phyloP scores from a whole-genome alignment of 2,329 filamentous ascomycete species.

The Talaromyces verruculosus region DNA sequence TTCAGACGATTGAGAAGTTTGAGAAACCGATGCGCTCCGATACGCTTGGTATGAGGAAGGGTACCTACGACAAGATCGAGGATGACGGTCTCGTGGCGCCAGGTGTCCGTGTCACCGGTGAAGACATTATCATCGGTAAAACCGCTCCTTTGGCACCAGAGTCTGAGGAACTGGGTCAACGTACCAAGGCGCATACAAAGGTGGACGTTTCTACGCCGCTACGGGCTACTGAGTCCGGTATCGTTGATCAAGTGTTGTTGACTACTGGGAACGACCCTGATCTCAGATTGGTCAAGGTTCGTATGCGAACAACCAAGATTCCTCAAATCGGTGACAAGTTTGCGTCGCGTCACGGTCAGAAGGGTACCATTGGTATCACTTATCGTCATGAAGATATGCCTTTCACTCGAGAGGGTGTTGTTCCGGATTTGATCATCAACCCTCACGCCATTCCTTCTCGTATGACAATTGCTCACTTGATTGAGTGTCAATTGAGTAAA shows the following conservation, averaged over 20 bases:
- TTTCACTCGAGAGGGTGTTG: slow-evolving; percentile 86
- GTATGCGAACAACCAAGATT: slow-evolving; percentile 94
- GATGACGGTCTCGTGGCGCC: slow-evolving; percentile 94
- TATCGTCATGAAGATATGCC: slow-evolving; percentile 99
- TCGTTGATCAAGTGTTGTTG: slow-evolving; percentile 88
- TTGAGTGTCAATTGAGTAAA: slow-evolving; percentile 96
- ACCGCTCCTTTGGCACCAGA: slow-evolving; percentile 92
- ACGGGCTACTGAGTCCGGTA: slow-evolving; percentile 93
- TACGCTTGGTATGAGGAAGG: slow-evolving; percentile 88
- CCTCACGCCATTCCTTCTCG: slow-evolving; percentile 98
- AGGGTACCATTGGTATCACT: slow-evolving; percentile 98
- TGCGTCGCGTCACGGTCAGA: slow-evolving; percentile 97
- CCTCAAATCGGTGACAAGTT: slow-evolving; percentile 99
- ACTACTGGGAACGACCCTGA: slow-evolving; percentile 88
- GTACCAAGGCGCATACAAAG: slow-evolving; percentile 86
- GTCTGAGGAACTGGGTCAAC: slow-evolving; percentile 87
- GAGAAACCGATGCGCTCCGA: slow-evolving; percentile 90
- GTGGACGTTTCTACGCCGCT: slow-evolving; percentile 94
- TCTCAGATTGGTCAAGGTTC: slow-evolving; percentile 93
- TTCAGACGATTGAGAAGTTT: slow-evolving; percentile 89
- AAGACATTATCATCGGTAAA: slow-evolving; percentile 99
- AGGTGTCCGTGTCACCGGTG: slow-evolving; percentile 90
- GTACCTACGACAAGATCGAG: slow-evolving; percentile 96
- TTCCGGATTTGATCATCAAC: slow-evolving; percentile 97
- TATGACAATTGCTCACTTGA: slow-evolving; percentile 99